Evolutionary conservation across 1,284 basidiomycete species (phyloP).

Genomic region (Trichosporon sp.): DNA sequence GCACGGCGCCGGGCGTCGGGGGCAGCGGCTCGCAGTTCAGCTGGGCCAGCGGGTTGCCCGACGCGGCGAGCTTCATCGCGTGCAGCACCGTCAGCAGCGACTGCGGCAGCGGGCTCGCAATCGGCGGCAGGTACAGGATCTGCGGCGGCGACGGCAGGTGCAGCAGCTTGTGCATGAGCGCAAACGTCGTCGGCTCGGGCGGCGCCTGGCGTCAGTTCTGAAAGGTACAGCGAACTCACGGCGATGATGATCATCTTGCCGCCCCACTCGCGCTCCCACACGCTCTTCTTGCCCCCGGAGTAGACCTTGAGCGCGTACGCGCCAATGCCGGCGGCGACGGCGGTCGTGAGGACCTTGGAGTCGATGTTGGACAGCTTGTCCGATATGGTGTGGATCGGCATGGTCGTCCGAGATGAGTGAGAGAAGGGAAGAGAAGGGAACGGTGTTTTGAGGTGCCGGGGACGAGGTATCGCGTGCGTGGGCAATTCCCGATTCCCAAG

Average conservation of each 20-base stretch:
- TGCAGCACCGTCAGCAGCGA: slow-evolving; percentile 44
- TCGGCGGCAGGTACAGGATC: slow-evolving; percentile 46
- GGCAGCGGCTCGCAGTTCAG: slow-evolving; percentile 47
- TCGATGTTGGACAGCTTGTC: slow-evolving; percentile 23
- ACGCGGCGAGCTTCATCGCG: slow-evolving; percentile 37
- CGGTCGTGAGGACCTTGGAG: slow-evolving; percentile 20
- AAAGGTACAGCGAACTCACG: slow-evolving; percentile 28
- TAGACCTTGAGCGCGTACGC: slow-evolving; percentile 34
- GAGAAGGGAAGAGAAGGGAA: not conserved
- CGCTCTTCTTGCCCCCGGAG: slow-evolving; percentile 38
- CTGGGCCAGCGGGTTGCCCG: slow-evolving; percentile 35
- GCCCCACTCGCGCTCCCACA: slow-evolving; percentile 50
- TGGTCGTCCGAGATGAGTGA: slow-evolving; percentile 12
- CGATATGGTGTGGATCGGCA: slow-evolving; percentile 37
- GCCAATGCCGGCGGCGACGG: slow-evolving; percentile 23
- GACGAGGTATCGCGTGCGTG: not conserved
- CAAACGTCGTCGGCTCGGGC: slow-evolving; percentile 42
- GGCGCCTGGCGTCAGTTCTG: slow-evolving; percentile 30
- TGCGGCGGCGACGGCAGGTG: slow-evolving; percentile 48
- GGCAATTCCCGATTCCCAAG: not conserved
- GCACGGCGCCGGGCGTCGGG: slow-evolving; percentile 31
- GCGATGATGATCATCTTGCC: slow-evolving; percentile 48
- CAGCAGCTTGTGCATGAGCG: slow-evolving; percentile 42
- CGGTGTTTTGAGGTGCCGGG: no score
- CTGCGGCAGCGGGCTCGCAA: slow-evolving; percentile 40